phyloP scores from a whole-genome alignment of 306 rosid species.

The Lupinus albus region DNA sequence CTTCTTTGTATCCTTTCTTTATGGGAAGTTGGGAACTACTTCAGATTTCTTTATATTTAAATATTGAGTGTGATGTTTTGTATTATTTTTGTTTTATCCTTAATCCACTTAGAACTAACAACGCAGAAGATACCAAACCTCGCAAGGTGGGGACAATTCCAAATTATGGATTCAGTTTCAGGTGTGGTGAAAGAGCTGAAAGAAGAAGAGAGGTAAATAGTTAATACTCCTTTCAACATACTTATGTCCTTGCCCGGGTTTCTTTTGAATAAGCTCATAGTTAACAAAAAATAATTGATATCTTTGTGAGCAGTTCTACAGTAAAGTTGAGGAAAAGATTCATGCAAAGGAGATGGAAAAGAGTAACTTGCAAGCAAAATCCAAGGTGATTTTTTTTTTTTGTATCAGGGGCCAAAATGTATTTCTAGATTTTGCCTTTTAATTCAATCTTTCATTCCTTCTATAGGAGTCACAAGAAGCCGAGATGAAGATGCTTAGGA shows the following conservation, averaged over 20 bases:
- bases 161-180: slow-evolving; percentile 87
- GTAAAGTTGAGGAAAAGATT: slow-evolving; percentile 92
- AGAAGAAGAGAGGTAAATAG: slow-evolving; percentile 88
- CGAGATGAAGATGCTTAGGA: slow-evolving; percentile 70
- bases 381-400: slow-evolving; percentile 71
- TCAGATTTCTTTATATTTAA: slow-evolving; percentile 15
- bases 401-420: slow-evolving; percentile 16
- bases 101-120: slow-evolving; percentile 55
- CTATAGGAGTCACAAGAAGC: slow-evolving; percentile 83
- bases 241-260: slow-evolving; percentile 11
- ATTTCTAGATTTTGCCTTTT: slow-evolving; percentile 23
- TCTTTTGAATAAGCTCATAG: slow-evolving; percentile 34
- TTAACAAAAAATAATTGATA: slow-evolving; percentile 4
- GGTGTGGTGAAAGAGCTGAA: slow-evolving; percentile 91
- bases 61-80: slow-evolving; percentile 10
- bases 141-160: slow-evolving; percentile 73
- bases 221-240: slow-evolving; percentile 21
- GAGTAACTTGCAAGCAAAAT: slow-evolving; percentile 78
- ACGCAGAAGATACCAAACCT: slow-evolving; percentile 64
- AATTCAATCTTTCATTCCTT: slow-evolving; percentile 25
- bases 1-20: slow-evolving; percentile 75
- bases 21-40: slow-evolving; percentile 23
- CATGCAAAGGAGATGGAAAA: slow-evolving; percentile 89
- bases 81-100: slow-evolving; percentile 49
- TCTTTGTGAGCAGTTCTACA: slow-evolving; percentile 71